Evolutionary conservation across 441 rosid species (phyloP).

Genomic region (Biscutella laevigata): DNA sequence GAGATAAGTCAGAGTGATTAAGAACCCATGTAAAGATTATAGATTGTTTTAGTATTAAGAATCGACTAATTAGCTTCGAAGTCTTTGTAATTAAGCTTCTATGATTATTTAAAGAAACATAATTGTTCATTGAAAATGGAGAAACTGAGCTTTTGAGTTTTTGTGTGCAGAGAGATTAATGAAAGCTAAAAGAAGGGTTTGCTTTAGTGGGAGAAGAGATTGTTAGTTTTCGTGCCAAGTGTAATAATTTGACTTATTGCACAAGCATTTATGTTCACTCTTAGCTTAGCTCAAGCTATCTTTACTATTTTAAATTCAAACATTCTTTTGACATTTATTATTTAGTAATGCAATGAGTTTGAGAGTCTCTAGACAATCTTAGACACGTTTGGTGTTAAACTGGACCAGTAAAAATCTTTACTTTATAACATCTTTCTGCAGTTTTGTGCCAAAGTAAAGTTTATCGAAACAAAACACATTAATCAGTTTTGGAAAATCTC

Average conservation of each 20-base stretch:
- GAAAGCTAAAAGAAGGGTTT: constrained; percentile 10
- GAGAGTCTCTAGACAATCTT: background rate
- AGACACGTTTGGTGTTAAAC: background rate
- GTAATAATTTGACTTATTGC: constrained; percentile 25
- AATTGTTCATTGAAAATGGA: constrained; percentile 20
- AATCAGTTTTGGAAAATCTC: constrained; percentile 7
- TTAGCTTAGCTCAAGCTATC: background rate
- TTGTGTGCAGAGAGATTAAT: constrained; percentile 2
- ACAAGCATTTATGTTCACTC: constrained; percentile 24
- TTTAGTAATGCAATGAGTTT: constrained; percentile 2
- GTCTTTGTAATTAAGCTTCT: constrained; percentile 14
- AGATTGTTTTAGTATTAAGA: background rate
- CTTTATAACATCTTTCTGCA: background rate
- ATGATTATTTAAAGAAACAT: constrained; percentile 5
- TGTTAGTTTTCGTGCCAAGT: constrained; percentile 22
- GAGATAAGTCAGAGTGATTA: constrained; percentile 10
- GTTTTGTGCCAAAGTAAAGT: background rate
- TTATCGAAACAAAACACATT: constrained; percentile 5
- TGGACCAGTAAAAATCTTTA: background rate
- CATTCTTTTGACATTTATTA: constrained; percentile 23
- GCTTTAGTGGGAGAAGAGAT: constrained; percentile 18
- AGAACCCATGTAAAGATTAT: background rate
- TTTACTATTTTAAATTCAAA: constrained; percentile 9
- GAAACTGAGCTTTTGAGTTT: constrained; percentile 18
- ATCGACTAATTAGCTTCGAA: constrained; percentile 13